These are phyloP conservation scores for Phytopythium boreale DNA, from an alignment of 352 stramenopile species.

Conservation along the genomic window DNA sequence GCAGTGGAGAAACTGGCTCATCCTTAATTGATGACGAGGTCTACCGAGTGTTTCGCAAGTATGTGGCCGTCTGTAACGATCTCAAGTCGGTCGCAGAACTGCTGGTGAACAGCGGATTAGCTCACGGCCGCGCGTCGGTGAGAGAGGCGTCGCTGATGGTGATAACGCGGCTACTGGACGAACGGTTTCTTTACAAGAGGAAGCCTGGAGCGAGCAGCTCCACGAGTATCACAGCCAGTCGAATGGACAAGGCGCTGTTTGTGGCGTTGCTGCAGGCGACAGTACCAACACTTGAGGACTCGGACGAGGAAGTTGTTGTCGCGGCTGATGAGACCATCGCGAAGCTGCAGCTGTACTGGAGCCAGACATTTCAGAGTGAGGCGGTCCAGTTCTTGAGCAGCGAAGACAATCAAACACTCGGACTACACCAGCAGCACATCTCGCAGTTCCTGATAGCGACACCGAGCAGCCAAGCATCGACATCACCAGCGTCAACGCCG, in stretches of 20 bases:
- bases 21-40: slow-evolving; percentile 30
- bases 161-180: slow-evolving; percentile 50
- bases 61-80: slow-evolving; percentile 53
- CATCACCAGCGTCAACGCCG: too few relatives aligned
- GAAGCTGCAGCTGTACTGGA: slow-evolving; percentile 65
- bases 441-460: slow-evolving; percentile 36
- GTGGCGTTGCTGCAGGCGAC: slow-evolving; percentile 52
- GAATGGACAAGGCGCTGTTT: slow-evolving; percentile 52
- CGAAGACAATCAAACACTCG: slow-evolving; percentile 58
- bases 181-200: slow-evolving; percentile 34
- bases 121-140: slow-evolving; percentile 27
- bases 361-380: slow-evolving; percentile 27
- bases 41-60: slow-evolving; percentile 66
- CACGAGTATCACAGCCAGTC: slow-evolving; percentile 15
- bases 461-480: not conserved
- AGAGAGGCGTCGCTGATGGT: slow-evolving; percentile 49
- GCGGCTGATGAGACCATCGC: slow-evolving; percentile 59
- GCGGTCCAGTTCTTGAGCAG: slow-evolving; percentile 54
- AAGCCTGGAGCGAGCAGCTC: not conserved
- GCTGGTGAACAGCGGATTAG: slow-evolving; percentile 62
- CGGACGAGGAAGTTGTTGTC: slow-evolving; percentile 54
- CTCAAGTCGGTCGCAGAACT: slow-evolving; percentile 51
- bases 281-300: slow-evolving; percentile 58
- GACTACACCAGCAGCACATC: slow-evolving; percentile 46
- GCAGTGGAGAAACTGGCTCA: not conserved